These are phyloP conservation scores for Iris pallida DNA, from an alignment of 116 monocot genomes.

Conservation along the genomic window DNA sequence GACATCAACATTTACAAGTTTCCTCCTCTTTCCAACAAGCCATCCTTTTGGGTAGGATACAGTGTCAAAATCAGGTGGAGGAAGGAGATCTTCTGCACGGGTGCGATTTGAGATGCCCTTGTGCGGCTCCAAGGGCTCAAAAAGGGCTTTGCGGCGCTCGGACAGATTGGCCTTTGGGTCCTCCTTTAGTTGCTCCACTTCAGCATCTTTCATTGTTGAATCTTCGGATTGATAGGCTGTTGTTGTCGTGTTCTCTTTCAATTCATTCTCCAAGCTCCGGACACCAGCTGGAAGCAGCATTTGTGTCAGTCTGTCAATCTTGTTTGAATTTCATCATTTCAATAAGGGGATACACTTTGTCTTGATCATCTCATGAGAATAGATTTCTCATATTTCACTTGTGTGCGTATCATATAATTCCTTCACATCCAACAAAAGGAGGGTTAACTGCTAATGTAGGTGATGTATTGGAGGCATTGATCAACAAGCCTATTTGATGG, in stretches of 20 bases:
- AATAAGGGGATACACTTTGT: no score
- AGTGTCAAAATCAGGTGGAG: conserved; percentile 83
- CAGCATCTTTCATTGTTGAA: conserved; percentile 10
- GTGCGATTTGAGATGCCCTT: conserved; percentile 7
- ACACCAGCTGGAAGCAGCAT: conserved; percentile 6
- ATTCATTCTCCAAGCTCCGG: background rate
- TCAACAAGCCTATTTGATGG: no score
- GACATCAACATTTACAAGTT: conserved; percentile 94
- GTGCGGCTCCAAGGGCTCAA: conserved; percentile 68
- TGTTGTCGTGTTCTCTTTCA: conserved; percentile 1
- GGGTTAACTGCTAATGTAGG: no score
- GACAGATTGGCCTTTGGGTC: conserved; percentile 33
- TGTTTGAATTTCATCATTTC: no score
- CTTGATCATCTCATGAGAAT: no score
- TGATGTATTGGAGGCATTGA: no score
- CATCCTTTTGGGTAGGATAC: conserved; percentile 75
- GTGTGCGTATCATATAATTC: no score
- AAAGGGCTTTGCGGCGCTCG: conserved; percentile 60
- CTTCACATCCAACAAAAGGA: no score
- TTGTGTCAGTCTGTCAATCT: no score
- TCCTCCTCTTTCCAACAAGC: conserved; percentile 86
- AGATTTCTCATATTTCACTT: no score
- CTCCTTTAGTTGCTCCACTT: conserved; percentile 18
- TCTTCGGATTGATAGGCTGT: background rate
- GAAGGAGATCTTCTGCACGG: conserved; percentile 58